These are phyloP conservation scores for Phtheirospermum japonicum DNA, from an alignment of 257 asterid species.

Conservation along the genomic window DNA sequence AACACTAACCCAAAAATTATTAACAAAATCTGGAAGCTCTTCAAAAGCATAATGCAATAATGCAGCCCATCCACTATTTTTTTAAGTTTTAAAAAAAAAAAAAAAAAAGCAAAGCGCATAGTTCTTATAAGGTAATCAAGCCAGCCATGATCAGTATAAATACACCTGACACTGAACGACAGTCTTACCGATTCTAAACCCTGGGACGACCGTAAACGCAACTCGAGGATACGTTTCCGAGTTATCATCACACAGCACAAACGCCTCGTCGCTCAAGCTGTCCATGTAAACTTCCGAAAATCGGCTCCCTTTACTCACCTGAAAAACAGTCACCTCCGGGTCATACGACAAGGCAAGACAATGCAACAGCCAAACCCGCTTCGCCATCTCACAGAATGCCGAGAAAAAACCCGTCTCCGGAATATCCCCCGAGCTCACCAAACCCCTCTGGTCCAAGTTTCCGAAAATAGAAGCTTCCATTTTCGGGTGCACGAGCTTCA, in stretches of 20 bases:
- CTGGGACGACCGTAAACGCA: slow-evolving; percentile 68
- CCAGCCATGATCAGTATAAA: slow-evolving; percentile 38
- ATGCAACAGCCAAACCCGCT: slow-evolving; percentile 69
- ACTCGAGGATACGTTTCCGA: slow-evolving; percentile 48
- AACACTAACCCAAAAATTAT: background rate
- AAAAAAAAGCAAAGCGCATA: background rate
- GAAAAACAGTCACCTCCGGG: slow-evolving; percentile 51
- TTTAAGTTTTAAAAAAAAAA: background rate
- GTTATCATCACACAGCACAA: slow-evolving; percentile 30
- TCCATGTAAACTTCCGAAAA: slow-evolving; percentile 82
- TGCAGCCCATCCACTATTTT: background rate
- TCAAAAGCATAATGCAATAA: background rate
- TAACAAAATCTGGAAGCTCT: background rate
- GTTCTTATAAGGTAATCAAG: background rate
- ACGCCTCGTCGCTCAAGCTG: slow-evolving; percentile 58
- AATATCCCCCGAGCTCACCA: slow-evolving; percentile 43
- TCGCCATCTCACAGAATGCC: slow-evolving; percentile 66
- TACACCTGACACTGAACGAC: slow-evolving; percentile 72
- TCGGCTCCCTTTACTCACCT: slow-evolving; percentile 43
- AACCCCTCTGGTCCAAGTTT: slow-evolving; percentile 43
- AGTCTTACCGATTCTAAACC: slow-evolving; percentile 60
- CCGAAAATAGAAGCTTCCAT: slow-evolving; percentile 70
- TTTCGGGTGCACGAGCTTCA: slow-evolving; percentile 60
- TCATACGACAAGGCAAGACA: slow-evolving; percentile 66
- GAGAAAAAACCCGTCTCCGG: slow-evolving; percentile 59